Percentiles rank a stretch among this genome's conserved stretches.
Conservation (phyloP, 768 basidiomycete genomes). For the Auricularia heimuer region DNA sequence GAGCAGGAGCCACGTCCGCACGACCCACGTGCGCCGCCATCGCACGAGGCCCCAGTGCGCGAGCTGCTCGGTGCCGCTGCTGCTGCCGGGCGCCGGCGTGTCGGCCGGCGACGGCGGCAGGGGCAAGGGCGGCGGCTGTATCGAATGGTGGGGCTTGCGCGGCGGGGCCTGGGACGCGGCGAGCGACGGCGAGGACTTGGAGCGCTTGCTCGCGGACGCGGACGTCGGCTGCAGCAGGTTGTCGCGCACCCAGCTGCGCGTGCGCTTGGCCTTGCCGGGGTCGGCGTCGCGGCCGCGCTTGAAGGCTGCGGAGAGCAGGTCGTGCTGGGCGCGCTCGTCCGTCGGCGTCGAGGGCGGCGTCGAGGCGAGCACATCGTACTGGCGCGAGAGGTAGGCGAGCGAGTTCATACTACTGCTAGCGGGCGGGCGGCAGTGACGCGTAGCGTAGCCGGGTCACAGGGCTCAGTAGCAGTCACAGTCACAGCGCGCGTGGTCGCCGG, state of each 20-base stretch:
- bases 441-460: too few relatives aligned
- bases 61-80: background rate
- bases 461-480: too few relatives aligned
- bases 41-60: background rate
- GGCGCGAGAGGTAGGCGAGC: constrained; percentile 68
- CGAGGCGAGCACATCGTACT: constrained; percentile 66
- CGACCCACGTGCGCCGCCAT: constrained; percentile 49
- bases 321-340: constrained; percentile 20
- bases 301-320: background rate
- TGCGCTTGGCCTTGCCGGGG: background rate
- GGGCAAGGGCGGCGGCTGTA: background rate
- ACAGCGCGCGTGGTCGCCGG: too few relatives aligned
- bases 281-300: background rate
- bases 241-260: constrained; percentile 1
- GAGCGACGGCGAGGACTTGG: constrained; percentile 2
- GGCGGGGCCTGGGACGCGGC: background rate
- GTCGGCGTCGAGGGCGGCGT: constrained; percentile 46
- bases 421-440: too few relatives aligned
- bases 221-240: constrained; percentile 2
- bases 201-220: constrained; percentile 1
- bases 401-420: constrained; percentile 52
- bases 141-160: background rate
- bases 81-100: background rate
- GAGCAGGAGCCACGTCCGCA: constrained; percentile 55
- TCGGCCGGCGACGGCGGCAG: background rate